Evolutionary conservation across 2,329 filamentous ascomycete genomes (phyloP).

Genomic region (Elsinoe batatas): DNA sequence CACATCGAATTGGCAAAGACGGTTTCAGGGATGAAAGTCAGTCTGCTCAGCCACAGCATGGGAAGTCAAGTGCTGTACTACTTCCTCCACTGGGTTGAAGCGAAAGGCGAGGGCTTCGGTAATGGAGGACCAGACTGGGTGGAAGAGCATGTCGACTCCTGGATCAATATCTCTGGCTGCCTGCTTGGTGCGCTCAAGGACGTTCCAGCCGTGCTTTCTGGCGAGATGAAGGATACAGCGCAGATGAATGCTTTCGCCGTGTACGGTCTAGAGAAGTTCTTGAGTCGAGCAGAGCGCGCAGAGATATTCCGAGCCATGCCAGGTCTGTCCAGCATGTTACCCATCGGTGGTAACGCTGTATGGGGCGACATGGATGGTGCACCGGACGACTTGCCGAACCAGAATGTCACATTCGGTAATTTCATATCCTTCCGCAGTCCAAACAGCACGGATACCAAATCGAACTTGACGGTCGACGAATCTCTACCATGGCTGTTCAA

Average conservation of each 20-base stretch:
- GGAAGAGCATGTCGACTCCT: slow-evolving; percentile 77
- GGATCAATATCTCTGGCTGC: slow-evolving; percentile 97
- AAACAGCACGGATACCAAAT: slow-evolving; percentile 37
- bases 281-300: slow-evolving; percentile 79
- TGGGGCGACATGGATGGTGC: slow-evolving; percentile 87
- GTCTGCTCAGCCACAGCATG: slow-evolving; percentile 92
- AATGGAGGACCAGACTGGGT: slow-evolving; percentile 82
- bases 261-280: slow-evolving; percentile 91
- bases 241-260: slow-evolving; percentile 95
- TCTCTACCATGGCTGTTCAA: slow-evolving; percentile 69
- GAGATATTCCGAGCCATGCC: slow-evolving; percentile 97
- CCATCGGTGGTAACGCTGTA: slow-evolving; percentile 84
- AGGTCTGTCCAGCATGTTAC: slow-evolving; percentile 91
- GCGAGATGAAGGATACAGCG: slow-evolving; percentile 97
- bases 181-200: slow-evolving; percentile 95
- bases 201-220: slow-evolving; percentile 78
- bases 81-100: slow-evolving; percentile 74
- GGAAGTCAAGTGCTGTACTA: slow-evolving; percentile 89
- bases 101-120: slow-evolving; percentile 54
- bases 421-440: slow-evolving; percentile 77
- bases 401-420: slow-evolving; percentile 65
- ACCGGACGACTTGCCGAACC: slow-evolving; percentile 71
- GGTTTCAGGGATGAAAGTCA: slow-evolving; percentile 68
- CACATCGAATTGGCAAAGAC: slow-evolving; percentile 76
- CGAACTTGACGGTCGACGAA: slow-evolving; percentile 73